Evolutionary conservation across 75 land plant genomes (phyloP), one percentile per base, ranked within the genome.

Genomic region (Cryptomeria japonica): DNA sequence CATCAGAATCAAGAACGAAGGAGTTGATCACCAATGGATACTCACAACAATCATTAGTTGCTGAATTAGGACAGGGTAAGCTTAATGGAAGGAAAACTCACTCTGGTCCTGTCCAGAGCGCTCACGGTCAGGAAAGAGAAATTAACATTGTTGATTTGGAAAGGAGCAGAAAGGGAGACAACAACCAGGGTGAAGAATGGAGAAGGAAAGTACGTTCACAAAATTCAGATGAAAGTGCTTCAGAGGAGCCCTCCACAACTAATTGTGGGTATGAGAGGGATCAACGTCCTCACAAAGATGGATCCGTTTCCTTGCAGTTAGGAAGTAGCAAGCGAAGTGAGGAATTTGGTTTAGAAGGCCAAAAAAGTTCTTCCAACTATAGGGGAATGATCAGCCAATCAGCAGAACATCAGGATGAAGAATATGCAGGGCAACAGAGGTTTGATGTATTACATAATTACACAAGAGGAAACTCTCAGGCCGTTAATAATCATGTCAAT

Each of bases 1-100:
- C 84, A n/a, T 82, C 31, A n/a, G 84, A 82, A 44, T 82, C n/a
- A 82, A 49, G 84, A 28, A 82, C 41, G 11, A 44, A 82, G 36
- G 47, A 46, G n/a, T 42, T 46, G 32, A 44, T 13, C n/a, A 82
- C 84, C 49, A 82, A 82, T 46, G 84, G 51, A 28, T 46, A 39
- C n/a, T 79, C 70, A 5, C 70, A 64, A 75, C 37, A 34, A 31
- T 75, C 77, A 75, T 75, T 34, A 75, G 37, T 75, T 75, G 3
- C 77, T 75, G 37, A 75, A 75, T 75, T 75, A 75, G 77, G 38
- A 75, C 77, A 75, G 77, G 77, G 3, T 12, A 31, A 34, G 77
- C 14, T 75, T 2, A 32, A 75, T 34, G 77, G 13, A 75, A 75
- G 77, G 37, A 34, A 34, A 75, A 75, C 34, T 75, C 77, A 32